These are phyloP conservation scores for Limnomonas spitsbergensis DNA, from an alignment of 139 green algal genomes.

Conservation along the genomic window DNA sequence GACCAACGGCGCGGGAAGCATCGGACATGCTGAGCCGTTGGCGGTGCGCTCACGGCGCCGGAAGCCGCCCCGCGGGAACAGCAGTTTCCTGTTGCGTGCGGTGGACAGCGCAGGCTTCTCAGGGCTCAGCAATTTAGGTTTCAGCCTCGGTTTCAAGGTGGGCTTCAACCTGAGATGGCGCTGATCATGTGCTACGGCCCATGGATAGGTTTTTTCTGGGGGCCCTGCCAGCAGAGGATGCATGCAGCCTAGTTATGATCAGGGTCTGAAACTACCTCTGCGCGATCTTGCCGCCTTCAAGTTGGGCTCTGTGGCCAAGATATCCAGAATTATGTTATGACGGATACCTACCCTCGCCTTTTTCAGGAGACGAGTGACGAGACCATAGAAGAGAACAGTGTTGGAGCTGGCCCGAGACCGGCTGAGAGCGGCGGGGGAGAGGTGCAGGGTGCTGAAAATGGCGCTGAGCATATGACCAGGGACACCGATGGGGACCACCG, in stretches of 20 bases:
- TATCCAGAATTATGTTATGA: too few species aligned
- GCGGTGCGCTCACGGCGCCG: background rate
- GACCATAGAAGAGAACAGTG: background rate
- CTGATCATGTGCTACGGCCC: background rate
- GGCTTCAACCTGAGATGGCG: too few species aligned
- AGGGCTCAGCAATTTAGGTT: constrained; percentile 3
- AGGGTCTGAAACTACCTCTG: too few species aligned
- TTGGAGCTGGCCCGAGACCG: background rate
- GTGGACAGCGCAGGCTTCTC: constrained; percentile 5
- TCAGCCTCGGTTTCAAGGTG: constrained; percentile 17
- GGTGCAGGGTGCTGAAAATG: background rate
- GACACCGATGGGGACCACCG: background rate
- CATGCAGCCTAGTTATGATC: too few species aligned
- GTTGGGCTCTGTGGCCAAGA: too few species aligned
- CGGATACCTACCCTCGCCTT: too few species aligned
- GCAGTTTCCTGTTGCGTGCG: constrained; percentile 2
- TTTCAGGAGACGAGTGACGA: constrained; percentile 6
- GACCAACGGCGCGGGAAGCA: background rate
- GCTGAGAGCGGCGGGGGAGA: constrained; percentile 4
- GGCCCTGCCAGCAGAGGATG: too few species aligned
- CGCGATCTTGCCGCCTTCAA: too few species aligned
- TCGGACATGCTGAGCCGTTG: background rate
- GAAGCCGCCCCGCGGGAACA: constrained; percentile 12
- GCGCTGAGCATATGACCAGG: background rate
- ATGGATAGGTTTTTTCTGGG: too few species aligned